These are phyloP conservation scores for Berkeleyomyces rouxiae DNA, from an alignment of 2,329 filamentous ascomycete species.

Conservation along the genomic window DNA sequence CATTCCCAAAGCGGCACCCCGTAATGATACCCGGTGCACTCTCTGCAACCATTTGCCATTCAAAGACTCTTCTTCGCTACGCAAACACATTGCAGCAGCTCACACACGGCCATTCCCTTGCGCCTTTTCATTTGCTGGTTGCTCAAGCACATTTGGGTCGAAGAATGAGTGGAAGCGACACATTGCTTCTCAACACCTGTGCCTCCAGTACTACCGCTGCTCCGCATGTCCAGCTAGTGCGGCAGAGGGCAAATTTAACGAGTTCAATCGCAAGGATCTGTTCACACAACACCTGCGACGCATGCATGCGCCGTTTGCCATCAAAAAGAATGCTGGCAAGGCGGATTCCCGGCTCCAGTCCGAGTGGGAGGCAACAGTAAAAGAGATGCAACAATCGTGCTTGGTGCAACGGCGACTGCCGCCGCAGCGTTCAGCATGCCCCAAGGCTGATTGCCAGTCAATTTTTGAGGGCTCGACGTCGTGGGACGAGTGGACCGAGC, in stretches of 20 bases:
- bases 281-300: conserved; percentile 88
- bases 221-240: conserved; percentile 40
- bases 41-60: conserved; percentile 49
- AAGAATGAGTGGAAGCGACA: conserved; percentile 99
- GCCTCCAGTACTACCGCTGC: conserved; percentile 47
- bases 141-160: conserved; percentile 65
- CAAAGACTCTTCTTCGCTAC: conserved; percentile 47
- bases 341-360: conserved; percentile 40
- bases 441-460: conserved; percentile 51
- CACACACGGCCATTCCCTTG: conserved; percentile 67
- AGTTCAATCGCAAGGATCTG: conserved; percentile 89
- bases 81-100: conserved; percentile 50
- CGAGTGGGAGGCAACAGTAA: conserved; percentile 49
- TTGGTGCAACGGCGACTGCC: conserved; percentile 51
- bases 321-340: conserved; percentile 39
- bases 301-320: conserved; percentile 68
- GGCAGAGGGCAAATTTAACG: conserved; percentile 41
- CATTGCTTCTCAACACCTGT: conserved; percentile 77
- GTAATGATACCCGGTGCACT: conserved; percentile 44
- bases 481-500: conserved; percentile 88
- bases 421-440: conserved; percentile 55
- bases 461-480: conserved; percentile 54
- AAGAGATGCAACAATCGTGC: conserved; percentile 58
- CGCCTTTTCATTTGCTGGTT: conserved; percentile 72
- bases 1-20: conserved; percentile 30